These are phyloP conservation scores for Alternaria sp. DNA, from an alignment of 2,329 filamentous ascomycete species.

Conservation along the genomic window DNA sequence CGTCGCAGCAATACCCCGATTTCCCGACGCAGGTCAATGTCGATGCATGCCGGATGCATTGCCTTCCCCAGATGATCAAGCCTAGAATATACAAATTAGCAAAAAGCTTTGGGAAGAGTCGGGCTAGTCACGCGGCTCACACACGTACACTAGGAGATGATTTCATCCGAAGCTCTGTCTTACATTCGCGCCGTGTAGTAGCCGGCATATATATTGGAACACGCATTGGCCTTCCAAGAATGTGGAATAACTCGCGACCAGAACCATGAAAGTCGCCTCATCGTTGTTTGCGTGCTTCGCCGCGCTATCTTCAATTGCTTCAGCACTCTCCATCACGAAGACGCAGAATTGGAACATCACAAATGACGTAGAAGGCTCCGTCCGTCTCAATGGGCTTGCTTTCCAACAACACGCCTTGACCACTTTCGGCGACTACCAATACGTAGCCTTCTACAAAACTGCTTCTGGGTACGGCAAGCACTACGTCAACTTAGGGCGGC, in stretches of 20 bases:
- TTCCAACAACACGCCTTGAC: conserved; percentile 60
- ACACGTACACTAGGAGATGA: not conserved
- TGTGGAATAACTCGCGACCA: not conserved
- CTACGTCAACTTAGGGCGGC: conserved; percentile 57
- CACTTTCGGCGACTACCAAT: conserved; percentile 60
- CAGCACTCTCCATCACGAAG: conserved; percentile 37
- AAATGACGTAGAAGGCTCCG: conserved; percentile 46
- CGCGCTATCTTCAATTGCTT: conserved; percentile 22
- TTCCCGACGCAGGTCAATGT: conserved; percentile 20
- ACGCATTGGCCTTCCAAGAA: not conserved
- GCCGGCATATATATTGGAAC: conserved; percentile 5
- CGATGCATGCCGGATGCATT: conserved; percentile 3
- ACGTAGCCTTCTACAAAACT: conserved; percentile 57
- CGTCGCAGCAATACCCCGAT: conserved; percentile 25
- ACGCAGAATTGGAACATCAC: conserved; percentile 42
- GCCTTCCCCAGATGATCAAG: not conserved
- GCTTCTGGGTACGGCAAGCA: conserved; percentile 44
- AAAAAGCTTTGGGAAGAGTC: not conserved
- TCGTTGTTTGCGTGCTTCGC: conserved; percentile 16
- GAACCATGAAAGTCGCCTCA: conserved; percentile 29
- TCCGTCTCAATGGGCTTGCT: conserved; percentile 57
- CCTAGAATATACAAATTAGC: not conserved
- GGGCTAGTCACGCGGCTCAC: not conserved
- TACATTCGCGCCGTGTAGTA: not conserved
- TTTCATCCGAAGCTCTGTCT: conserved; percentile 1